A percentile compares a stretch with the other conserved stretches of the same genome.
Evolutionary conservation across 805 yeast genomes (phyloP).

Genomic region (Candida caryicola): DNA sequence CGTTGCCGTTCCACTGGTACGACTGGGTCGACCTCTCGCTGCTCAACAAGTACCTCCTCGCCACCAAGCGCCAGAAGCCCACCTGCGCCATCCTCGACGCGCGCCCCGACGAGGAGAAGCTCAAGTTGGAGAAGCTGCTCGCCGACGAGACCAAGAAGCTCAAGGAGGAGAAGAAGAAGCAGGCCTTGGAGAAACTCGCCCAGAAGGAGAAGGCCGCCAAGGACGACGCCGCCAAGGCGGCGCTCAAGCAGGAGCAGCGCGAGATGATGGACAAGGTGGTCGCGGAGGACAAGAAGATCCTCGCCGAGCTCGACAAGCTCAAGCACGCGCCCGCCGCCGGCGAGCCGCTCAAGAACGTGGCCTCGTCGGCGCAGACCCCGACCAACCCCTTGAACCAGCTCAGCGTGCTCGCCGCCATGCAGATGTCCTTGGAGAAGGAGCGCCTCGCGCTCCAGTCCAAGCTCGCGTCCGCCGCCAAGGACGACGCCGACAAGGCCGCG

Average conservation of each 20-base stretch:
- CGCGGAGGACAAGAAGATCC: slow-evolving; percentile 8
- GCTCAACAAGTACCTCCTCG: slow-evolving; percentile 22
- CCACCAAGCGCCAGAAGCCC: slow-evolving; percentile 3
- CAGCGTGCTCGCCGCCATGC: background rate
- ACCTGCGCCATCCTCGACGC: slow-evolving; percentile 5
- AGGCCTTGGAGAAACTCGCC: slow-evolving; percentile 6
- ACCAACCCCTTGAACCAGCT: background rate
- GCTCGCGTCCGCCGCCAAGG: background rate
- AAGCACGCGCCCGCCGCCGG: no score
- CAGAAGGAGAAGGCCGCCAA: slow-evolving; percentile 7
- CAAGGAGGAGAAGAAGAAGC: slow-evolving; percentile 9
- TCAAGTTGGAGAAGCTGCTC: slow-evolving; percentile 7
- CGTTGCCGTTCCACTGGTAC: slow-evolving; percentile 49
- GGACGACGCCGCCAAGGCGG: slow-evolving; percentile 8
- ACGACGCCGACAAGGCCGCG: slow-evolving; percentile 4
- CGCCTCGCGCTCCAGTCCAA: background rate
- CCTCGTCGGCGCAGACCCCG: no score
- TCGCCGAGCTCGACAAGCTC: no score
- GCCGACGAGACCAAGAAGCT: slow-evolving; percentile 8
- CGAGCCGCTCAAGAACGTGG: no score
- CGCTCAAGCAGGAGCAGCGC: slow-evolving; percentile 9
- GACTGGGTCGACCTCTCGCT: slow-evolving; percentile 52
- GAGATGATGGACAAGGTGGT: slow-evolving; percentile 8
- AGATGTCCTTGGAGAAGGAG: background rate
- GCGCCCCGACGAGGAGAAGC: slow-evolving; percentile 5